Evolutionary conservation across 306 rosid genomes (phyloP).

Genomic region (Biancaea sappan): DNA sequence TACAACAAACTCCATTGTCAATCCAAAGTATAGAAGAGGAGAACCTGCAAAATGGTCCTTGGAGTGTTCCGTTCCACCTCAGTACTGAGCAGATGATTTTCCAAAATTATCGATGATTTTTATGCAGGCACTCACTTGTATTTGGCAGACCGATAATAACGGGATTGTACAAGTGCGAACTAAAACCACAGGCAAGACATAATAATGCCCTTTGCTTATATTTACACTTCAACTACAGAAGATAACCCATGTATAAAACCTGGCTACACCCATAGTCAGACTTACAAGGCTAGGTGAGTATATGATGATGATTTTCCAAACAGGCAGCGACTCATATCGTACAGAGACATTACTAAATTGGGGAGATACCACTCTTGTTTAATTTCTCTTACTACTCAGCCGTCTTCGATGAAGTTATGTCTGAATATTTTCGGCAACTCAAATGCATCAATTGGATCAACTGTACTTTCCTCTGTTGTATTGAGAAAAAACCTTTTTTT

Average conservation of each 20-base stretch:
- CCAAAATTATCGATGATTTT: slow-evolving; percentile 27
- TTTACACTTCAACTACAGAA: slow-evolving; percentile 49
- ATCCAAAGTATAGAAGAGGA: slow-evolving; percentile 13
- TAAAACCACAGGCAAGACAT: slow-evolving; percentile 27
- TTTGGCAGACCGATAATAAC: slow-evolving; percentile 29
- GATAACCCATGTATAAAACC: slow-evolving; percentile 37
- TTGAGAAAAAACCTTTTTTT: slow-evolving; percentile 39
- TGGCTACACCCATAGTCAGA: slow-evolving; percentile 31
- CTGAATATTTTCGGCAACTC: slow-evolving; percentile 41
- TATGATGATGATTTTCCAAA: slow-evolving; percentile 44
- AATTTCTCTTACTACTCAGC: slow-evolving; percentile 30
- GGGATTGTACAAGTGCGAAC: slow-evolving; percentile 33
- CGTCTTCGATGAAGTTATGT: slow-evolving; percentile 42
- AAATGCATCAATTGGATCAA: slow-evolving; percentile 35
- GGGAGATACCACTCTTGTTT: slow-evolving; percentile 32
- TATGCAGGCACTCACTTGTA: slow-evolving; percentile 36
- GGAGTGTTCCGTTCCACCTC: slow-evolving; percentile 28
- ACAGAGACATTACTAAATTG: slow-evolving; percentile 29
- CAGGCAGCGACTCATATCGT: slow-evolving; percentile 27
- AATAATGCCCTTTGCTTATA: slow-evolving; percentile 41
- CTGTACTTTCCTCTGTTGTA: slow-evolving; percentile 37
- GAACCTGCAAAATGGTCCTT: slow-evolving; percentile 14
- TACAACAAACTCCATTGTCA: slow-evolving; percentile 35
- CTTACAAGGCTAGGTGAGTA: slow-evolving; percentile 35
- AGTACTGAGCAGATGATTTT: slow-evolving; percentile 29